phyloP scores from a whole-genome alignment of 495 filamentous ascomycete genomes.

The Lentithecium fluviatile region DNA sequence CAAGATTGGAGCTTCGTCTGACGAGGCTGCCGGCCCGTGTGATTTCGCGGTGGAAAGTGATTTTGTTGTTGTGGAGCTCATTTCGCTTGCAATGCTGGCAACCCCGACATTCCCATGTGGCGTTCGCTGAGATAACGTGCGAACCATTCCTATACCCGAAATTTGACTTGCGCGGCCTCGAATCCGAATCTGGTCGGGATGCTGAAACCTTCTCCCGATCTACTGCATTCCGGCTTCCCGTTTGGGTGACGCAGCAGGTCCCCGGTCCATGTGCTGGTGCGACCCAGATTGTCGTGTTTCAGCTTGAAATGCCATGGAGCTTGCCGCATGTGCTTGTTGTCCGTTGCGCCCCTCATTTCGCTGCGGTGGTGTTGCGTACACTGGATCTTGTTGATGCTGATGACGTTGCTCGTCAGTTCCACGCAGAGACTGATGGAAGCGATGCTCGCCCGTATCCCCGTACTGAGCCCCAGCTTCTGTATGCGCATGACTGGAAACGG shows the following conservation, averaged over 20 bases:
- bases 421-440: conserved; percentile 21
- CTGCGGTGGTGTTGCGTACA: conserved; percentile 16
- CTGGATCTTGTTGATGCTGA: conserved; percentile 14
- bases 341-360: conserved; percentile 25
- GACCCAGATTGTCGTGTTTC: conserved; percentile 35
- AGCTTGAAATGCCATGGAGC: conserved; percentile 33
- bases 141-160: not conserved
- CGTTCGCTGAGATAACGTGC: conserved; percentile 24
- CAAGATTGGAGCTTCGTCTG: conserved; percentile 20
- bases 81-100: conserved; percentile 31
- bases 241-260: conserved; percentile 34
- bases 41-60: too few species aligned
- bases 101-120: conserved; percentile 8
- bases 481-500: conserved; percentile 23
- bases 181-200: conserved; percentile 14
- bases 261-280: conserved; percentile 23
- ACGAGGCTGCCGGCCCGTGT: not conserved
- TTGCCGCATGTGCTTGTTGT: conserved; percentile 29
- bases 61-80: conserved; percentile 35
- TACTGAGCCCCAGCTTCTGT: conserved; percentile 16
- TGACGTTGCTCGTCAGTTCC: conserved; percentile 20
- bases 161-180: conserved; percentile 4
- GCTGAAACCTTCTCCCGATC: conserved; percentile 20
- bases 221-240: conserved; percentile 34
- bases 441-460: conserved; percentile 12